Conservation (phyloP, 345 rosid genomes). For the Sonneratia caseolaris region DNA sequence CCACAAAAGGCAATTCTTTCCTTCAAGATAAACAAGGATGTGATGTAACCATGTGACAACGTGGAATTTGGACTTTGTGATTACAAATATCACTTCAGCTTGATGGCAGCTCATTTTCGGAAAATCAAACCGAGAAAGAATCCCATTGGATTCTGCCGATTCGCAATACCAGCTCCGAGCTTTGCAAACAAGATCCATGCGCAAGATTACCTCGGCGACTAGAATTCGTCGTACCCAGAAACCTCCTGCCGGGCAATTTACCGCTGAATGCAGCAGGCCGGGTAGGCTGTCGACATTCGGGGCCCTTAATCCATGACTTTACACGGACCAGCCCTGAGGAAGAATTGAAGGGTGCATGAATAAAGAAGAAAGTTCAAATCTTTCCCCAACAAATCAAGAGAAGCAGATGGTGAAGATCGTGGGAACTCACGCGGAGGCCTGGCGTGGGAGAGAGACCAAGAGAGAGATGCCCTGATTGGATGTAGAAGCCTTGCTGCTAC, state of each 20-base stretch:
- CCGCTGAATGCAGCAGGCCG: not conserved
- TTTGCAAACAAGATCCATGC: not conserved
- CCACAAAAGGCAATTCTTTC: not conserved
- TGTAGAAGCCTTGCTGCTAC: conserved; percentile 9
- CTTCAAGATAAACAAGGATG: too few relatives aligned
- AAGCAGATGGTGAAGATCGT: not conserved
- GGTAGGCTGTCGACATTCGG: not conserved
- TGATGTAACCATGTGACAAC: not conserved
- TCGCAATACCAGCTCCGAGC: not conserved
- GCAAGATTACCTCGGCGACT: not conserved
- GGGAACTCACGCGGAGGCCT: not conserved
- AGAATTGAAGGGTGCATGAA: not conserved
- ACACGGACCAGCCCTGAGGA: not conserved
- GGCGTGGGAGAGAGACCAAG: not conserved
- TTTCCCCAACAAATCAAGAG: not conserved
- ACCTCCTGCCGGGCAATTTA: not conserved
- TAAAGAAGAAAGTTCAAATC: not conserved
- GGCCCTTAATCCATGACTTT: not conserved
- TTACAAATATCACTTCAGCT: not conserved
- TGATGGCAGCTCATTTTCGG: not conserved
- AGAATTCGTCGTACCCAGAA: not conserved
- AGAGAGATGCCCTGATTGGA: conserved; percentile 8
- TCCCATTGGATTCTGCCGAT: not conserved
- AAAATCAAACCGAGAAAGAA: not conserved
- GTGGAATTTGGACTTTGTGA: not conserved